Conservation (phyloP, 352 stramenopile species). For the Phytopythium sindhum region DNA sequence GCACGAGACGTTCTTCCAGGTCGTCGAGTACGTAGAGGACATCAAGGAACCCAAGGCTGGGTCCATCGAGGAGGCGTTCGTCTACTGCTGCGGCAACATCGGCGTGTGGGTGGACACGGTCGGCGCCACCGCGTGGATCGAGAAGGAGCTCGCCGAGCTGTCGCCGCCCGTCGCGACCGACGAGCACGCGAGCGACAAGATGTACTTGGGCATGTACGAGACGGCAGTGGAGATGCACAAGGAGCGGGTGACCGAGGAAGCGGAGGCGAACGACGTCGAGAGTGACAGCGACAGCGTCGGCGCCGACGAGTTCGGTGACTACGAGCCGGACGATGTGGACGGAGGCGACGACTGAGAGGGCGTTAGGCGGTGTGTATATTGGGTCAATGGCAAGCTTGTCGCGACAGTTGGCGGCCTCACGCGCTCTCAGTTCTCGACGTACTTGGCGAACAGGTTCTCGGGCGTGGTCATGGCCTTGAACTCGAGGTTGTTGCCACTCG, state of each 20-base stretch:
- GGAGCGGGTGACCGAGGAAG: slow-evolving; percentile 39
- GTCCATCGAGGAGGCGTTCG: slow-evolving; percentile 83
- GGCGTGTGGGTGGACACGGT: slow-evolving; percentile 85
- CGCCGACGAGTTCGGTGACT: slow-evolving; percentile 45
- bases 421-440: slow-evolving; percentile 69
- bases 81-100: slow-evolving; percentile 77
- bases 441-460: slow-evolving; percentile 98
- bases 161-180: slow-evolving; percentile 43
- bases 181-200: slow-evolving; percentile 60
- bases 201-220: slow-evolving; percentile 87
- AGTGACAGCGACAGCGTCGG: slow-evolving; percentile 34
- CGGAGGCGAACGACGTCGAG: slow-evolving; percentile 23
- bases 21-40: slow-evolving; percentile 82
- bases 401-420: not conserved
- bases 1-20: slow-evolving; percentile 78
- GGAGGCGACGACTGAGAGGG: slow-evolving; percentile 37
- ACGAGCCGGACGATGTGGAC: slow-evolving; percentile 48
- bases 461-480: slow-evolving; percentile 98
- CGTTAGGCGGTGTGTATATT: slow-evolving; percentile 1
- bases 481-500: slow-evolving; percentile 97
- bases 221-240: slow-evolving; percentile 86
- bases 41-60: slow-evolving; percentile 64
- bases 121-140: slow-evolving; percentile 74
- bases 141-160: slow-evolving; percentile 70
- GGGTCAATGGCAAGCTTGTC: not conserved